Evolutionary conservation across 805 yeast genomes (phyloP).

Genomic region (Sugiyamaella chiloensis): DNA sequence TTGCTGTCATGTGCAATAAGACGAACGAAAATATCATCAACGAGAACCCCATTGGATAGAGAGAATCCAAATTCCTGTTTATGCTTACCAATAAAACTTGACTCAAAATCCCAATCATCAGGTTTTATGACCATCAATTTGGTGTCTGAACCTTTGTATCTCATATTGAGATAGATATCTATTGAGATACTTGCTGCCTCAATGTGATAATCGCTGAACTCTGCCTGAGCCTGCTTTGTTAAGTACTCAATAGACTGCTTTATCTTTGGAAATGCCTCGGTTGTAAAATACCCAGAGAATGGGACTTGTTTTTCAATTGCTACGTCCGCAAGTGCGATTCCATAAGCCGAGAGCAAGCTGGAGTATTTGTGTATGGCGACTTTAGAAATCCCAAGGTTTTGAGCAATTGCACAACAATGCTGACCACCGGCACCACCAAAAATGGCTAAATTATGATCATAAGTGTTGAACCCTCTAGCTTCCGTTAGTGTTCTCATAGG

Average conservation of each 20-base stretch:
- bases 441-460: slow-evolving; percentile 67
- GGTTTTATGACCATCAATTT: slow-evolving; percentile 58
- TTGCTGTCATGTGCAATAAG: not conserved
- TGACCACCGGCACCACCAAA: slow-evolving; percentile 96
- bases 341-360: slow-evolving; percentile 80
- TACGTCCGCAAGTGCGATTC: slow-evolving; percentile 81
- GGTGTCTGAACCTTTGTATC: slow-evolving; percentile 84
- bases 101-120: not conserved
- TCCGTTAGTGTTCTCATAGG: slow-evolving; percentile 82
- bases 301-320: slow-evolving; percentile 53
- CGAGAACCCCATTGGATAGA: not conserved
- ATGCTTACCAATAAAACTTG: not conserved
- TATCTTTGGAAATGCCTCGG: slow-evolving; percentile 30
- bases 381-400: slow-evolving; percentile 59
- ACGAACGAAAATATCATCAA: not conserved
- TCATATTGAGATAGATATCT: slow-evolving; percentile 68
- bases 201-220: slow-evolving; percentile 54
- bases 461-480: slow-evolving; percentile 67
- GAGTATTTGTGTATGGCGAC: slow-evolving; percentile 77
- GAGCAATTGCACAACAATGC: slow-evolving; percentile 75
- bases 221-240: slow-evolving; percentile 38
- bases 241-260: not conserved
- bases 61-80: not conserved
- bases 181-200: slow-evolving; percentile 40
- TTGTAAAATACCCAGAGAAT: slow-evolving; percentile 48